Evolutionary conservation across 176 grass and related monocot genomes (phyloP).

Genomic region (Themeda triandra): DNA sequence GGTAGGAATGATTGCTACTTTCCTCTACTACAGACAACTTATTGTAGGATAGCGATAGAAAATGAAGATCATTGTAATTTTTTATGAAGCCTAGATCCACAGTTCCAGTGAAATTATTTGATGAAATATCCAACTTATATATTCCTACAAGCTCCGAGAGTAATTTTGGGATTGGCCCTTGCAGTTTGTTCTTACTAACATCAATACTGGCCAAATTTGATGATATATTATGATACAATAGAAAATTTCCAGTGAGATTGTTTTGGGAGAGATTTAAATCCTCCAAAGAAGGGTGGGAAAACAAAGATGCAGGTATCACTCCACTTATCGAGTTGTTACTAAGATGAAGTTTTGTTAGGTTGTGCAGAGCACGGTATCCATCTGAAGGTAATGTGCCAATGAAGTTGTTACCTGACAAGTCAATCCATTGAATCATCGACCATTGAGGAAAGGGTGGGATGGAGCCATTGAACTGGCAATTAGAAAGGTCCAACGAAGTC

Average conservation of each 20-base stretch:
- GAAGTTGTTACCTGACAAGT: constrained; percentile 39
- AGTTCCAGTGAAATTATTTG: constrained; percentile 44
- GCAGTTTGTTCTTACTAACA: constrained; percentile 16
- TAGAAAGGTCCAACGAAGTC: constrained; percentile 37
- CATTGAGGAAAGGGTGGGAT: constrained; percentile 33
- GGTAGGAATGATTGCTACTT: neutral
- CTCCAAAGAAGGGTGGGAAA: neutral
- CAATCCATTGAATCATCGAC: constrained; percentile 4
- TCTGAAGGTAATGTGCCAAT: constrained; percentile 22
- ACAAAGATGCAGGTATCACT: neutral
- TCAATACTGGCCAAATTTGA: neutral
- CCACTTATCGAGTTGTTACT: neutral
- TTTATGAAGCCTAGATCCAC: constrained; percentile 10
- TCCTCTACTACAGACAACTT: constrained; percentile 22
- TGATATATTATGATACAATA: neutral
- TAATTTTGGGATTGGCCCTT: constrained; percentile 39
- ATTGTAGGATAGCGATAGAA: neutral
- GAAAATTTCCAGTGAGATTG: neutral
- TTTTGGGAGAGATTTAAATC: neutral
- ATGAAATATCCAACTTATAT: constrained; percentile 31
- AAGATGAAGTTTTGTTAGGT: neutral
- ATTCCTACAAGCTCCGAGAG: constrained; percentile 28
- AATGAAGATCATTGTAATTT: neutral
- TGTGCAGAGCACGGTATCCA: neutral
- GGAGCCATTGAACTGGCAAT: constrained; percentile 32